Percentiles rank a stretch among this genome's conserved stretches.
Evolutionary conservation across 331 rosid species (phyloP).

Genomic region (Acacia pycnantha): DNA sequence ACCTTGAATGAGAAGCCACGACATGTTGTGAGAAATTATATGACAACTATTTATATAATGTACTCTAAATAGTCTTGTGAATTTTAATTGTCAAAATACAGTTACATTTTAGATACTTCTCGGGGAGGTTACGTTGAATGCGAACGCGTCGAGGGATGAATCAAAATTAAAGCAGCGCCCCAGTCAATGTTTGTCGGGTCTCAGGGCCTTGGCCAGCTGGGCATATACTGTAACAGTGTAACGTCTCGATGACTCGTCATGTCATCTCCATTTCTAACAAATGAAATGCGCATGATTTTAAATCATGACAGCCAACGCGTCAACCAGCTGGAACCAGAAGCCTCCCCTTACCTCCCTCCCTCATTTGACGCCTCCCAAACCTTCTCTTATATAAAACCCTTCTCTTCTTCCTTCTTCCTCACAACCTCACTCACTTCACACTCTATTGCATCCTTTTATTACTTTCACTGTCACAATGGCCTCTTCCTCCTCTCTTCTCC

Average conservation of each 20-base stretch:
- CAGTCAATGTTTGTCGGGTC: neutral
- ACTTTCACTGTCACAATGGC: too few relatives aligned
- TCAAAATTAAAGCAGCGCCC: neutral
- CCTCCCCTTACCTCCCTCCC: neutral
- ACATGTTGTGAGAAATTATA: neutral
- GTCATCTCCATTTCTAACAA: neutral
- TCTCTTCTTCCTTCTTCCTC: too few relatives aligned
- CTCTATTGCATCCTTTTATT: too few relatives aligned
- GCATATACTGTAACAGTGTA: neutral
- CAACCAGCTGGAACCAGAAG: constrained; percentile 18
- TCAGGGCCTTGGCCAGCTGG: constrained; percentile 17
- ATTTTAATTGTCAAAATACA: too few relatives aligned
- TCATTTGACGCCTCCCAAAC: neutral
- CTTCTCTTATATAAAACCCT: too few relatives aligned
- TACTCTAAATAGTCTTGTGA: too few relatives aligned
- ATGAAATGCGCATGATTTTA: too few relatives aligned
- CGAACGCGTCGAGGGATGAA: neutral
- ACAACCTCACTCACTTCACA: too few relatives aligned
- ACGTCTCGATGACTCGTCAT: neutral
- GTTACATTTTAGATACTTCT: too few relatives aligned
- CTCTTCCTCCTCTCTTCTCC: too few relatives aligned
- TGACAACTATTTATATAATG: too few relatives aligned
- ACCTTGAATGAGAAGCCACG: neutral
- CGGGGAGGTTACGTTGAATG: neutral
- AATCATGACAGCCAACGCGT: constrained; percentile 14